phyloP scores from a whole-genome alignment of 331 rosid species.

The Rosa hybrid region DNA sequence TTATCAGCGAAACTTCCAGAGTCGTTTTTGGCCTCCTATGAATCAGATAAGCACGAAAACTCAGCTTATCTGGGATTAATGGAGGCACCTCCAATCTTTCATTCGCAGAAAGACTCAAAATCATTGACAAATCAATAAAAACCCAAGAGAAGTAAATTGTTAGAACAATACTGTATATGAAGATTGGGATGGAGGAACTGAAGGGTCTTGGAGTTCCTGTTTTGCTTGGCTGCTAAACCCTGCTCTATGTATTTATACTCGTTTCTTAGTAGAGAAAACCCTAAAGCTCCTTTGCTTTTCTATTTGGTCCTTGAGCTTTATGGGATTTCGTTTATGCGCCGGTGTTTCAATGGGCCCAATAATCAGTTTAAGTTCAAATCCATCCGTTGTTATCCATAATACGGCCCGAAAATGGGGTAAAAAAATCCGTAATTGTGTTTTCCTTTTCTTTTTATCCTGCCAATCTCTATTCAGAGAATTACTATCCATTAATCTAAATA shows the following conservation, averaged over 20 bases:
- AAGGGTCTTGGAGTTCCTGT: not conserved
- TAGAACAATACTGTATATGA: not conserved
- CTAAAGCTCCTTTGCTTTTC: not conserved
- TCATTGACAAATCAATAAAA: not conserved
- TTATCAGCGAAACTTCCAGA: slow-evolving; percentile 78
- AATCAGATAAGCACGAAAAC: slow-evolving; percentile 64
- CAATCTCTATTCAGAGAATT: no score
- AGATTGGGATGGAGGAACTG: not conserved
- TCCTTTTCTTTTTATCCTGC: no score
- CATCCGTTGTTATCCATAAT: no score
- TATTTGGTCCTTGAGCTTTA: not conserved
- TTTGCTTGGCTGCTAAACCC: not conserved
- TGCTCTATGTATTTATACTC: not conserved
- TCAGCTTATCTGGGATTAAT: slow-evolving; percentile 80
- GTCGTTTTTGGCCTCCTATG: slow-evolving; percentile 65
- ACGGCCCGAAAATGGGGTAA: no score
- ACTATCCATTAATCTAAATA: no score
- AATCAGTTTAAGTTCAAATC: no score
- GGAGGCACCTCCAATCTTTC: slow-evolving; percentile 48
- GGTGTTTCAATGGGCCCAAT: no score
- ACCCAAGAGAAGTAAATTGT: not conserved
- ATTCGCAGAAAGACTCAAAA: not conserved
- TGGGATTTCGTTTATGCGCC: not conserved
- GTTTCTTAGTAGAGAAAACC: slow-evolving; percentile 1
- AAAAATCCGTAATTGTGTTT: no score